Conservation (phyloP, 106 monocot species). For the Triglochin maritima region DNA sequence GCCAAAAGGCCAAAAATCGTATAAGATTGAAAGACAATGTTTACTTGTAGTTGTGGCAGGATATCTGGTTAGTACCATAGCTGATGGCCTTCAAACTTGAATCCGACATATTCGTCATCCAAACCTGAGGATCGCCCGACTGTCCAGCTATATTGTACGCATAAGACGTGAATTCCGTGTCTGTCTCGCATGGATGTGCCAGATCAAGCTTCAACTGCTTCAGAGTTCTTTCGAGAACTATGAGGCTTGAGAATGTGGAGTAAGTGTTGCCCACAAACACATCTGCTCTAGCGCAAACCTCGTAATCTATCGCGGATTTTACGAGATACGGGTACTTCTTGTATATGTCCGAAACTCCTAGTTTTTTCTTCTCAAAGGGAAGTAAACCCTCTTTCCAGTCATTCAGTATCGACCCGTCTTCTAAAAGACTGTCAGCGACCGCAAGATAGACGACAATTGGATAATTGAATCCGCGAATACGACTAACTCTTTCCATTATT, state of each 20-base stretch:
- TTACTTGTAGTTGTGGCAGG: constrained; percentile 18
- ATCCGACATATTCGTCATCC: constrained; percentile 77
- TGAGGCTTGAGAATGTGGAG: constrained; percentile 86
- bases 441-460: constrained; percentile 77
- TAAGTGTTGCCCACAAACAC: constrained; percentile 91
- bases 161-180: constrained; percentile 38
- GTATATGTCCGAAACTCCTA: constrained; percentile 69
- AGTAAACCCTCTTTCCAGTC: constrained; percentile 76
- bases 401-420: constrained; percentile 48
- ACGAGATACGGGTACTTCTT: constrained; percentile 69
- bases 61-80: constrained; percentile 76
- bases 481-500: constrained; percentile 51
- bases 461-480: constrained; percentile 19
- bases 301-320: constrained; percentile 85
- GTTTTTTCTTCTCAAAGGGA: constrained; percentile 71
- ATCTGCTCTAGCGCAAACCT: constrained; percentile 70
- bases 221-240: constrained; percentile 68
- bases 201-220: constrained; percentile 33
- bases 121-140: constrained; percentile 46
- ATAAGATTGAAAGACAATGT: too few species aligned
- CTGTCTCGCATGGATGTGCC: constrained; percentile 20
- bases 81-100: constrained; percentile 59
- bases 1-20: too few species aligned
- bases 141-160: constrained; percentile 72
- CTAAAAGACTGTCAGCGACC: constrained; percentile 77